Conservation (phyloP, 306 rosid species). For the Styphnolobium japonicum region DNA sequence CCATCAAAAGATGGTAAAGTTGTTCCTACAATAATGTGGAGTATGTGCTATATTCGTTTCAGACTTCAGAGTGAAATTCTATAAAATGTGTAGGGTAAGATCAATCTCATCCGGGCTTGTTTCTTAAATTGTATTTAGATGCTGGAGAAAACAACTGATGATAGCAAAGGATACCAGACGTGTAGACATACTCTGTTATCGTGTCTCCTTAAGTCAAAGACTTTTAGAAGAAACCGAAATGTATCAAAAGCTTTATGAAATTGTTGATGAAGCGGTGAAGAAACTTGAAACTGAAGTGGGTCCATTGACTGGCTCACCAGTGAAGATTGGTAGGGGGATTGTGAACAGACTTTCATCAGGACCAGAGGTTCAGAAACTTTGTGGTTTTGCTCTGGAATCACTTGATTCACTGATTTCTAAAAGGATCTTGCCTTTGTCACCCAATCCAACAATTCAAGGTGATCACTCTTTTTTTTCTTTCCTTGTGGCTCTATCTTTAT, state of each 20-base stretch:
- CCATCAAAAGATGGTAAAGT: slow-evolving; percentile 24
- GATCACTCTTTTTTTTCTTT: not conserved
- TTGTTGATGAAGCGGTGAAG: slow-evolving; percentile 70
- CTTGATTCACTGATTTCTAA: slow-evolving; percentile 58
- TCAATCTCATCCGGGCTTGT: slow-evolving; percentile 31
- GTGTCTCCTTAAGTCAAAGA: slow-evolving; percentile 83
- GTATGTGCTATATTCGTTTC: not conserved
- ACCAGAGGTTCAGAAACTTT: slow-evolving; percentile 88
- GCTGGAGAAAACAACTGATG: slow-evolving; percentile 81
- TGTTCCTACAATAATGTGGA: not conserved
- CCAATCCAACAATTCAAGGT: slow-evolving; percentile 54
- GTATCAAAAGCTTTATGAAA: slow-evolving; percentile 54
- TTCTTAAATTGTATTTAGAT: slow-evolving; percentile 44
- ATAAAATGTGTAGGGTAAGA: slow-evolving; percentile 5
- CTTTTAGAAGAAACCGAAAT: slow-evolving; percentile 71
- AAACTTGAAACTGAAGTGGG: slow-evolving; percentile 94
- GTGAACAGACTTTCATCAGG: slow-evolving; percentile 99
- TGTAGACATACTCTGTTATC: slow-evolving; percentile 88
- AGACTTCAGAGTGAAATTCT: slow-evolving; percentile 15
- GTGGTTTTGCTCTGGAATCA: slow-evolving; percentile 71
- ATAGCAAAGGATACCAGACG: slow-evolving; percentile 86
- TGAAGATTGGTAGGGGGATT: slow-evolving; percentile 91
- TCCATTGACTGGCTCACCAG: slow-evolving; percentile 67
- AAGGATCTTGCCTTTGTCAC: slow-evolving; percentile 25
- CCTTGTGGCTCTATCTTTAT: not conserved